Percentiles rank a stretch among this genome's conserved stretches.
These are phyloP conservation scores for Cyclotella sp. DNA, from an alignment of 108 stramenopile species.

Conservation along the genomic window DNA sequence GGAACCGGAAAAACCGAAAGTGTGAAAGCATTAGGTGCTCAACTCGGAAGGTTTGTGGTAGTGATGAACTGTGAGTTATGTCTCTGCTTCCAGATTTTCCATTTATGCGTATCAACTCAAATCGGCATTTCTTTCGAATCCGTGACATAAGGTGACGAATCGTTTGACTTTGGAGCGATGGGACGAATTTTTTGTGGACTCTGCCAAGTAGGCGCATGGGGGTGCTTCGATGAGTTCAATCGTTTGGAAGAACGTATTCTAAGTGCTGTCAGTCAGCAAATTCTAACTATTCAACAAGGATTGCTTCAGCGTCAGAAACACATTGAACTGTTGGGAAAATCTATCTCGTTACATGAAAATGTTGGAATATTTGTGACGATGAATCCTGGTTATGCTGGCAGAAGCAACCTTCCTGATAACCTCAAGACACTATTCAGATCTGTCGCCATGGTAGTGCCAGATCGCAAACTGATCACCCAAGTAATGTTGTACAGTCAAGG, in stretches of 20 bases:
- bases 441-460: constrained; percentile 98
- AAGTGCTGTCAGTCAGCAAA: constrained; percentile 97
- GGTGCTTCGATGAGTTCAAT: constrained; percentile 99
- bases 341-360: constrained; percentile 86
- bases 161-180: constrained; percentile 98
- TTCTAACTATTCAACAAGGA: constrained; percentile 95
- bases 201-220: constrained; percentile 97
- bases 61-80: constrained; percentile 94
- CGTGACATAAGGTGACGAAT: constrained; percentile 73
- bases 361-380: constrained; percentile 99
- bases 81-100: neutral
- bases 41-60: constrained; percentile 95
- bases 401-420: constrained; percentile 98
- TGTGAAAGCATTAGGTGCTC: constrained; percentile 97
- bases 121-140: constrained; percentile 2
- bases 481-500: constrained; percentile 99
- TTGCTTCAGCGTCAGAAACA: constrained; percentile 70
- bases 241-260: constrained; percentile 97
- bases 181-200: constrained; percentile 97
- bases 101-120: neutral
- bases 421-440: constrained; percentile 97
- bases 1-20: constrained; percentile 99
- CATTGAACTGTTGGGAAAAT: constrained; percentile 81
- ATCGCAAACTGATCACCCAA: constrained; percentile 96
- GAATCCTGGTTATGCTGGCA: constrained; percentile 99